Evolutionary conservation across 129 eudicot genomes (phyloP), one percentile per base, ranked within the genome.

Genomic region (Tagetes patula): DNA sequence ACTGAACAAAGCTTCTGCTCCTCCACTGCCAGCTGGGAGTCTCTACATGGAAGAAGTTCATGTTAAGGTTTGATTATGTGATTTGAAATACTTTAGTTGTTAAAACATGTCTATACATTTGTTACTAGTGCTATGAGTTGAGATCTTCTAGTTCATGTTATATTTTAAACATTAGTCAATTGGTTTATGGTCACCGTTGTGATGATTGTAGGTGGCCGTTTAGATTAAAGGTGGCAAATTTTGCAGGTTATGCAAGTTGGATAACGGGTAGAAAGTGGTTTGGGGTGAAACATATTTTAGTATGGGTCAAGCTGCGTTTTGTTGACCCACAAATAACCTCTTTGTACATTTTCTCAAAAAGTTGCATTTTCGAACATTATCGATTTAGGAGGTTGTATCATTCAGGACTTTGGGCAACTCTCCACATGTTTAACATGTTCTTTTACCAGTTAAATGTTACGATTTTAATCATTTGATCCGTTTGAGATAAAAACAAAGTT

Each of bases 1-100:
- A 36, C 81, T 90, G 93, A 85, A 58, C 77, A 90, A 90, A 82
- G 99, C 99, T 11, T 61, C 77, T 72, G 87, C 85, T 72, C 99
- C 99, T 75, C 85, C 89, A n/a, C 65, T 90, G 49, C 85, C 91
- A n/a, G 83, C 86, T 78, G 99, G 91, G 54, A 87, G 96, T 70
- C 89, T 94, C 68, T 90, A 94, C 84, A 90, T 94, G 98, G 98
- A 94, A 85, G 93, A 94, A 81, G 93, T 90, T 48, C 97, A 88
- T 77, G 98, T 82, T 33, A 88, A 90, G 98, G 99, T 90, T 59
- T 2, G 62, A 3, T 60, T 46, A 73, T 10, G n/a, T 59, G 5
- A 32, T 32, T 63, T 12, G 9, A n/a, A 63, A 2, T 63, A 37
- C 47, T 48, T 11, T 63, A 6, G 47, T 20, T 54, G 60, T 54